A percentile compares a stretch with the other conserved stretches of the same genome.
Evolutionary conservation across 371 early-diverging fungal genomes (phyloP).

Genomic region (Rhizopus arrhizus): DNA sequence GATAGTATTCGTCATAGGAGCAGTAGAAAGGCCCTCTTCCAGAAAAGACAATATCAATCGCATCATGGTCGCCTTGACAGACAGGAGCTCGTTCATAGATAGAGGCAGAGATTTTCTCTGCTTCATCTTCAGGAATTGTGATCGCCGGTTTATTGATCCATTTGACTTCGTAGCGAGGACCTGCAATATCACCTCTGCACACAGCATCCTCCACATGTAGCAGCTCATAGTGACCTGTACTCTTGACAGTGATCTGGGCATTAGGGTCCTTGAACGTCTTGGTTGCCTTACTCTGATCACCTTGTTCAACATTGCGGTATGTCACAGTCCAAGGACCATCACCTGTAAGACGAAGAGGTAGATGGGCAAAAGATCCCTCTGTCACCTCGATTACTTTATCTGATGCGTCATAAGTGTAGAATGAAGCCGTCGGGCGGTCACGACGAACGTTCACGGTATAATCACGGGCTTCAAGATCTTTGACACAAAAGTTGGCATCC

Average conservation of each 20-base stretch:
- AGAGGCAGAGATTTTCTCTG: conserved; percentile 11
- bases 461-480: conserved; percentile 49
- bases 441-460: conserved; percentile 51
- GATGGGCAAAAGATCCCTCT: conserved; percentile 32
- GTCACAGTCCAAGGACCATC: conserved; percentile 51
- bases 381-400: conserved; percentile 30
- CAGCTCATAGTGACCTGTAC: conserved; percentile 48
- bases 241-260: conserved; percentile 35
- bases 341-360: conserved; percentile 51
- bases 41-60: conserved; percentile 39
- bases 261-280: conserved; percentile 45
- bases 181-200: conserved; percentile 48
- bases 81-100: conserved; percentile 44
- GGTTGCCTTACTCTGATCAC: conserved; percentile 15
- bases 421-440: conserved; percentile 52
- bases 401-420: conserved; percentile 28
- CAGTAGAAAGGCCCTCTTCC: conserved; percentile 49
- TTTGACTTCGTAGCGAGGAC: conserved; percentile 34
- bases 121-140: conserved; percentile 35
- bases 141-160: conserved; percentile 50
- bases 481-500: conserved; percentile 48
- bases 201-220: conserved; percentile 47
- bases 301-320: conserved; percentile 40
- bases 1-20: conserved; percentile 30
- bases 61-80: conserved; percentile 48